These are phyloP conservation scores for Fusarium longipes DNA, from an alignment of 2,329 filamentous ascomycete genomes.

Conservation along the genomic window DNA sequence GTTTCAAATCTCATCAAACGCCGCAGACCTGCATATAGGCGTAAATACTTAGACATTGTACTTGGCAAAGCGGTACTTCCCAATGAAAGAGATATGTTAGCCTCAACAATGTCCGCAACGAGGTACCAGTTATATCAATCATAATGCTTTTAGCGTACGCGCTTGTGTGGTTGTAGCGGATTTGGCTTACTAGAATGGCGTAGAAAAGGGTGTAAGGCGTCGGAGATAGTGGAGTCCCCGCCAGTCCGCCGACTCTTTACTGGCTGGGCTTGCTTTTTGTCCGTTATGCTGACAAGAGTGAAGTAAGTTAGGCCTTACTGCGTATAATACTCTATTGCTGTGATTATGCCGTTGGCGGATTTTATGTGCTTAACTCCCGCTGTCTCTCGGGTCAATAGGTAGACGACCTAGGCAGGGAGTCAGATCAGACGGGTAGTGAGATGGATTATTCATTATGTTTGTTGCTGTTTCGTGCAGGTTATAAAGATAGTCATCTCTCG, in stretches of 20 bases:
- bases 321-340: constrained; percentile 2
- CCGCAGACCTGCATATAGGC: constrained; percentile 10
- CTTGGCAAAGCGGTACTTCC: background rate
- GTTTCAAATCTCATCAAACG: constrained; percentile 11
- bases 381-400: constrained; percentile 31
- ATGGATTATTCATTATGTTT: constrained; percentile 3
- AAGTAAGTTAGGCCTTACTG: background rate
- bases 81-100: background rate
- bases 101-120: constrained; percentile 22
- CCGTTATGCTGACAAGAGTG: constrained; percentile 39
- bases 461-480: constrained; percentile 12
- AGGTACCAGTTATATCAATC: constrained; percentile 13
- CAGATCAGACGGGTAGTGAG: constrained; percentile 16
- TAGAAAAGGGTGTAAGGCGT: constrained; percentile 20
- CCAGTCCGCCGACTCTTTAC: constrained; percentile 33
- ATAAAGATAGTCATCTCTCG: constrained; percentile 38
- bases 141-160: constrained; percentile 30
- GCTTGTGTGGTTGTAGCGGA: constrained; percentile 35
- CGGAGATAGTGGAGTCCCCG: constrained; percentile 45
- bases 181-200: constrained; percentile 42
- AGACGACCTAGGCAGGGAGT: background rate
- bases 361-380: constrained; percentile 41
- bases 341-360: constrained; percentile 30
- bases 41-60: constrained; percentile 3
- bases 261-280: constrained; percentile 1